Evolutionary conservation across 176 grass and related monocot species (phyloP).

Genomic region (Oryza punctata): DNA sequence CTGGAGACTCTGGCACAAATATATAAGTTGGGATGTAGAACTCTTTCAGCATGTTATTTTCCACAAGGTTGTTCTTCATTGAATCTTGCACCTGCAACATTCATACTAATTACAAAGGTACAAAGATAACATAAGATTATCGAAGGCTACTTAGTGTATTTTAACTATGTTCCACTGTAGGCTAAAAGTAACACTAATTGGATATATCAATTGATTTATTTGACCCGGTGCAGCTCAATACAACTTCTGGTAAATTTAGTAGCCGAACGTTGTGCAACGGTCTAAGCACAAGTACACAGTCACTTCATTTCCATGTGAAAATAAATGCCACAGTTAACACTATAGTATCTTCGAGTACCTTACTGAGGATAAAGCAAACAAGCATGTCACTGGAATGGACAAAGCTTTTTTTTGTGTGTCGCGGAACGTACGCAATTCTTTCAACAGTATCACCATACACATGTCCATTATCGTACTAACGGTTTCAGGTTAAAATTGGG

Average conservation of each 20-base stretch:
- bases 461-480: neutral
- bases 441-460: neutral
- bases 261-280: neutral
- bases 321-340: neutral
- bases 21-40: slow-evolving; percentile 85
- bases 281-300: neutral
- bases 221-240: neutral
- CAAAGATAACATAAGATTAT: neutral
- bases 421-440: neutral
- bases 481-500: neutral
- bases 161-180: neutral
- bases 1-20: slow-evolving; percentile 44
- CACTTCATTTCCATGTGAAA: slow-evolving; percentile 1
- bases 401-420: neutral
- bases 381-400: neutral
- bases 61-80: slow-evolving; percentile 47
- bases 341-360: neutral
- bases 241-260: slow-evolving; percentile 1
- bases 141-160: neutral
- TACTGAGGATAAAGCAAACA: neutral
- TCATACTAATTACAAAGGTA: slow-evolving; percentile 19
- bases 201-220: neutral
- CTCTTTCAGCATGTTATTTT: slow-evolving; percentile 52
- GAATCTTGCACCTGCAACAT: slow-evolving; percentile 44
- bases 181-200: neutral